phyloP scores from a whole-genome alignment of 441 rosid species.

The Populus hybrid region DNA sequence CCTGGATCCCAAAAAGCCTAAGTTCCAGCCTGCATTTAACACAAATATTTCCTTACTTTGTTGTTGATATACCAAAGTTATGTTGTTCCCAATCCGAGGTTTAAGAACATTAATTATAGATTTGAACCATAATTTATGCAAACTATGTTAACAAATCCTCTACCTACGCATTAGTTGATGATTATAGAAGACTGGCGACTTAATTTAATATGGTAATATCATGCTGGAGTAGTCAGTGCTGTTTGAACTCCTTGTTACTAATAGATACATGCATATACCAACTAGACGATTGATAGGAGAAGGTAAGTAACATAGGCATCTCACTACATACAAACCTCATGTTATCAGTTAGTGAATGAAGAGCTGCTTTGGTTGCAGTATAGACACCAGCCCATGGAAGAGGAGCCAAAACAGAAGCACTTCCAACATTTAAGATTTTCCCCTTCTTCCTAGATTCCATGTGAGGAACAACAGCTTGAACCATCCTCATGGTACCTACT shows the following conservation, averaged over 20 bases:
- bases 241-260: too few relatives aligned
- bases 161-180: neutral
- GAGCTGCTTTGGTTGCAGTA: slow-evolving; percentile 76
- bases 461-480: slow-evolving; percentile 82
- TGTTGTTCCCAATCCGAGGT: too few relatives aligned
- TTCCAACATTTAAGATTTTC: slow-evolving; percentile 69
- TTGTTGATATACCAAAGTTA: too few relatives aligned
- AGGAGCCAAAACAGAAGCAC: slow-evolving; percentile 55
- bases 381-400: slow-evolving; percentile 82
- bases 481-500: slow-evolving; percentile 56
- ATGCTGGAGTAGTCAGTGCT: too few relatives aligned
- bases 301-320: too few relatives aligned
- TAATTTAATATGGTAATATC: too few relatives aligned
- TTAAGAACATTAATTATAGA: neutral
- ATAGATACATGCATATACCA: neutral
- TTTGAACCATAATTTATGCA: neutral
- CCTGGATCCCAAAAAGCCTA: slow-evolving; percentile 69
- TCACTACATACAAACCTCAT: slow-evolving; percentile 43
- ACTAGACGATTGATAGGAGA: neutral
- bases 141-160: neutral
- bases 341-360: slow-evolving; percentile 72
- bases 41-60: neutral
- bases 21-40: slow-evolving; percentile 65
- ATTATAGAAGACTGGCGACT: too few relatives aligned
- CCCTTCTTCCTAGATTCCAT: slow-evolving; percentile 75